Evolutionary conservation across 768 basidiomycete genomes (phyloP), one percentile per base, ranked within the genome.

Genomic region (Boletus subcaerulescens): DNA sequence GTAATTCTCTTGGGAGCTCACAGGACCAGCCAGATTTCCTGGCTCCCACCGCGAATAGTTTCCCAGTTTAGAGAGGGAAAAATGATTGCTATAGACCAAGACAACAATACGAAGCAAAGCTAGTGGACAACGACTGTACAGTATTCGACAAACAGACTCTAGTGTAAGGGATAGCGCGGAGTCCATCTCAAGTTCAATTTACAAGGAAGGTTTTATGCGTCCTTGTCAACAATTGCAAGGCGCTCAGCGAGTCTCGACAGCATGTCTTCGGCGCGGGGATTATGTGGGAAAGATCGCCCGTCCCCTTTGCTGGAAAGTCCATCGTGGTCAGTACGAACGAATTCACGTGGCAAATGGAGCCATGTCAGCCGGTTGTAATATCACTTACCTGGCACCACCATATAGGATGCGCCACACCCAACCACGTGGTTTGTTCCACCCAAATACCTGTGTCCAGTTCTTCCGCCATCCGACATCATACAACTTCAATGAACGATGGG

Each of bases 401-500:
- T 73, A 80, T 56, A 81, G 68, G 3, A 89, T 39, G 33, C 83
- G 77, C 44, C 72, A 65, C 4, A 81, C 52, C 82, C 82, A 86
- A 4, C 81, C 81, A 58, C 72, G 73, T 54, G 71, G 76, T 33
- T 64, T 74, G 38, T 70, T 75, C 78, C 78, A 85, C 11, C 87
- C 88, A 55, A 90, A 77, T 3, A 83, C 82, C 65, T 89, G 86
- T 17, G 65, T 72, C 80, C 85, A 85, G 58, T 93, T 93, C 58
- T 71, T 77, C 45, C 77, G 74, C 82, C 83, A 87, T 12, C 91
- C 91, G 6, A 93, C 59, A 63, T 92, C 83, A 62, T 92, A 93
- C 20, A 88, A 44, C 13, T 77, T 78, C 29, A 91, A 77, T 32
- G 76, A 65, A 3, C 77, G 70, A 57, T 89, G 86, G 13, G 86